Evolutionary conservation across 2,329 filamentous ascomycete species (phyloP).

Genomic region (Endoconidiophora polonica): DNA sequence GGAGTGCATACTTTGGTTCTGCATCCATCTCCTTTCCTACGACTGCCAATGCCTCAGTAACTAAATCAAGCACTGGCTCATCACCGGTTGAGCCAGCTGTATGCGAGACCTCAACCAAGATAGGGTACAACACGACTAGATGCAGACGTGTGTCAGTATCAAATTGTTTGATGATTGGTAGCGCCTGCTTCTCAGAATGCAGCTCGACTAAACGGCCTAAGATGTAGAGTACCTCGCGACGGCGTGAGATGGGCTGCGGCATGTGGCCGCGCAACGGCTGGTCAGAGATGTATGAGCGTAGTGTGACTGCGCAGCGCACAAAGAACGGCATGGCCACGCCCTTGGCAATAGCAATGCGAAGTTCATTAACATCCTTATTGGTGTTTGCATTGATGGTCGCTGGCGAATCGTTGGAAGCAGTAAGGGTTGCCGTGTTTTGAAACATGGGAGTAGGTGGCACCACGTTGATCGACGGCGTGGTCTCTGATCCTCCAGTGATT

Average conservation of each 20-base stretch:
- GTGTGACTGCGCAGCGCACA: conserved; percentile 58
- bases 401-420: conserved; percentile 12
- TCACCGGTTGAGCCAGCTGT: conserved; percentile 43
- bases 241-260: conserved; percentile 71
- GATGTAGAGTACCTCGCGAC: conserved; percentile 60
- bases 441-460: conserved; percentile 30
- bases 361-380: conserved; percentile 16
- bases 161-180: conserved; percentile 38
- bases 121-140: conserved; percentile 62
- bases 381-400: conserved; percentile 13
- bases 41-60: conserved; percentile 44
- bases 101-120: conserved; percentile 48
- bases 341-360: conserved; percentile 48
- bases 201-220: conserved; percentile 50
- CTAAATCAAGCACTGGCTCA: conserved; percentile 37
- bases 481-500: conserved; percentile 34
- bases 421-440: conserved; percentile 7
- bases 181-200: conserved; percentile 51
- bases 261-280: conserved; percentile 77
- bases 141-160: conserved; percentile 51
- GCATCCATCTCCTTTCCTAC: conserved; percentile 39
- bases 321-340: conserved; percentile 69
- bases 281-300: conserved; percentile 79
- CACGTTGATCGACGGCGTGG: conserved; percentile 22
- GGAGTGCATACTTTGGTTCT: neutral